Conservation (phyloP, 345 rosid genomes). For the Psidium guajava region DNA sequence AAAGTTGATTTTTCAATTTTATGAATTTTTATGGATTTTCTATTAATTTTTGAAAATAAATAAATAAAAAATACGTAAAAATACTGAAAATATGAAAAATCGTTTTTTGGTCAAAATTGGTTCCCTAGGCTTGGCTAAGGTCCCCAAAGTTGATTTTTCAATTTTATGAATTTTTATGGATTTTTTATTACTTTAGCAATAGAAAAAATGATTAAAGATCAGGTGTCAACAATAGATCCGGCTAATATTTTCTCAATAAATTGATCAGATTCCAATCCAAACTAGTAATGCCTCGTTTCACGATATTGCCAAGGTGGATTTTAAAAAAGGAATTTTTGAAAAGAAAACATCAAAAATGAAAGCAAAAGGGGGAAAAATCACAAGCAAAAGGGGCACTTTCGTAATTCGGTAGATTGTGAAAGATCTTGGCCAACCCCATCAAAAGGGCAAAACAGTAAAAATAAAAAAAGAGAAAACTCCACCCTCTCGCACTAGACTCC, state of each 20-base stretch:
- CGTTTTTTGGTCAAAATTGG: no score
- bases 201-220: no score
- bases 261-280: neutral
- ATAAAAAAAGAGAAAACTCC: neutral
- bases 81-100: no score
- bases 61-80: no score
- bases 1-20: no score
- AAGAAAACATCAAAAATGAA: neutral
- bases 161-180: no score
- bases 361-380: neutral
- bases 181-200: no score
- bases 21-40: no score
- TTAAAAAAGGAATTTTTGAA: accelerated
- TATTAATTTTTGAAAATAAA: no score
- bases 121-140: no score
- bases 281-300: neutral
- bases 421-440: neutral
- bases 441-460: conserved; percentile 26
- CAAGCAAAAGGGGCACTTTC: conserved; percentile 1
- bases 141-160: no score
- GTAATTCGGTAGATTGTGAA: conserved; percentile 1
- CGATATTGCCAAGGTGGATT: neutral
- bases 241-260: neutral
- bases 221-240: no score
- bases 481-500: neutral